Evolutionary conservation across 805 yeast genomes (phyloP), one percentile per base, ranked within the genome.

Genomic region (Suhomyces pyralidae): DNA sequence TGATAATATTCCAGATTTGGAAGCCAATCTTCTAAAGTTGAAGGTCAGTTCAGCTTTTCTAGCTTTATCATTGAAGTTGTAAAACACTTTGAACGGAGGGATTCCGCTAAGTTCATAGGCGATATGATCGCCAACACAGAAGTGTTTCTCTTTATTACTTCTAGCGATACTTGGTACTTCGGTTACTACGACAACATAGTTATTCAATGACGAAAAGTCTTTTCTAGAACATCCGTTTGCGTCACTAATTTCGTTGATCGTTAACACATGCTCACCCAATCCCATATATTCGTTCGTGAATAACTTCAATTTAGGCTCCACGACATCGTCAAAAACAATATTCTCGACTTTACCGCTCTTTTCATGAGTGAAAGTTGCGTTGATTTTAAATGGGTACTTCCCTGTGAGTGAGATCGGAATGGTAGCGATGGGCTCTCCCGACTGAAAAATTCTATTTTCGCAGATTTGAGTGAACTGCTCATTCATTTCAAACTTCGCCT

Each of bases 101-200:
- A 81, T 73, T 2, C 98, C 98, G 14, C 81, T 81, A 56, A 93
- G 68, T 55, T 85, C 81, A 64, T 89, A 89, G 1, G 86, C 78
- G 24, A 94, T 81, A 55, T 88, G 86, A 56, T 93, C 98, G 9
- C 99, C 99, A 25, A 93, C 96, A 79, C 99, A 94, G 62, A 84
- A 86, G 61, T 86, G 81, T 2, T 48, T 46, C 45, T 60, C 62
- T 7, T 55, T 40, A 12, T 53, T 54, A 2, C 47, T 58, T 46
- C 78, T 67, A 52, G 69, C 70, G 7, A 92, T 84, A 55, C 82
- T 79, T 7, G 97, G 97, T 8, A 85, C 84, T 58, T 88, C 92
- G 2, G 93, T 84, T 7, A 92, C 83, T 0, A 83, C 78, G 46
- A 92, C 76, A 14, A 76, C 69, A 24, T 81, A 77, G 48, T 70